A percentile compares a stretch with the other conserved stretches of the same genome.
Conservation (phyloP, 768 basidiomycete species). For the Obba rivulosa region DNA sequence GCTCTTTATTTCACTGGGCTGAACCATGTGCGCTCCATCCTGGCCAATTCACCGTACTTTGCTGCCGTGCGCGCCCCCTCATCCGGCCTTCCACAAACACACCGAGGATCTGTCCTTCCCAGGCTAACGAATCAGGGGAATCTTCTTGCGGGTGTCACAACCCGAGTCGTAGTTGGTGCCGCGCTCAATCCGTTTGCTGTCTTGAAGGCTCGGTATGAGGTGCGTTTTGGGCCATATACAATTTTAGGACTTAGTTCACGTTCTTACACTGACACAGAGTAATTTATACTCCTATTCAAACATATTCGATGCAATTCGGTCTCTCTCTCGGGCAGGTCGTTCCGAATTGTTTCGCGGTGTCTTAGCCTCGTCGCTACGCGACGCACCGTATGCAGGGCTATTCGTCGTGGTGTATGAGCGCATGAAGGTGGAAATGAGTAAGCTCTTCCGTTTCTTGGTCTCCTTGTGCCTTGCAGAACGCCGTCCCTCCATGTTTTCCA, state of each 20-base stretch:
- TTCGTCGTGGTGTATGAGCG: slow-evolving; percentile 88
- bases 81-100: background rate
- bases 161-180: slow-evolving; percentile 77
- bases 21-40: slow-evolving; percentile 70
- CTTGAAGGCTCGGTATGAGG: slow-evolving; percentile 90
- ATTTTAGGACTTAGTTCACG: background rate
- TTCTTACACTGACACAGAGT: slow-evolving; percentile 58
- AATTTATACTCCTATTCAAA: slow-evolving; percentile 69
- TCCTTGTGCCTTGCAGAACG: background rate
- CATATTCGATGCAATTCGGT: slow-evolving; percentile 50
- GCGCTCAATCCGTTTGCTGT: slow-evolving; percentile 87
- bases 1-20: slow-evolving; percentile 88
- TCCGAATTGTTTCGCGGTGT: slow-evolving; percentile 83
- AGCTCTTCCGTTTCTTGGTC: background rate
- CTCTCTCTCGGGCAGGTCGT: slow-evolving; percentile 66
- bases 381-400: slow-evolving; percentile 91
- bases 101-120: slow-evolving; percentile 53
- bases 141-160: slow-evolving; percentile 77
- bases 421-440: slow-evolving; percentile 70
- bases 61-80: slow-evolving; percentile 22
- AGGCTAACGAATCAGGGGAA: slow-evolving; percentile 75
- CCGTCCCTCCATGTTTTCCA: background rate
- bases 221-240: slow-evolving; percentile 24
- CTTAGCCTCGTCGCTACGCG: slow-evolving; percentile 82
- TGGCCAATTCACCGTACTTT: slow-evolving; percentile 75